These are phyloP conservation scores for Phaeosphaeriaceae sp. DNA, from an alignment of 2,329 filamentous ascomycete species.

Conservation along the genomic window DNA sequence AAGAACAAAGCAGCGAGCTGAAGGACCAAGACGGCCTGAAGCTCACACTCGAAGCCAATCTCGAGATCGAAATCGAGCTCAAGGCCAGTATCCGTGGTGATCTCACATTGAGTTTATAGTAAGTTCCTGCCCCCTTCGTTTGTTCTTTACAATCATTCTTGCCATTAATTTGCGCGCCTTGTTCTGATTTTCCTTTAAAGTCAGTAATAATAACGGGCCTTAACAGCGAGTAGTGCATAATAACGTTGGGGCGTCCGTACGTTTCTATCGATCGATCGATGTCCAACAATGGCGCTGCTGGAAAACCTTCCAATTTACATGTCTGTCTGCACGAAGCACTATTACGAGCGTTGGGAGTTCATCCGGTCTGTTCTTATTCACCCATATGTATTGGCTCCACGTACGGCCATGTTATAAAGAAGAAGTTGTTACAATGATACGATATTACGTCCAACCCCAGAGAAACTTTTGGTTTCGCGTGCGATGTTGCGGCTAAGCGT, in stretches of 20 bases:
- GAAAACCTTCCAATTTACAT: not conserved
- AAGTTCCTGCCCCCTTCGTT: constrained; percentile 51
- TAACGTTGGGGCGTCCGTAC: constrained; percentile 8
- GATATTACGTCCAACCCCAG: constrained; percentile 1
- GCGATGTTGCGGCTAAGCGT: not conserved
- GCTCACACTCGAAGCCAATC: constrained; percentile 76
- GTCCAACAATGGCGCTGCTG: constrained; percentile 4
- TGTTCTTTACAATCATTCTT: constrained; percentile 16
- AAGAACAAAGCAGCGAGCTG: constrained; percentile 53
- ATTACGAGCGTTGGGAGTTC: constrained; percentile 11
- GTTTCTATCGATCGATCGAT: constrained; percentile 3
- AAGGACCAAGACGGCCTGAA: constrained; percentile 72
- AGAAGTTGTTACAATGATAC: constrained; percentile 2
- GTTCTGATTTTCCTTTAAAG: constrained; percentile 4
- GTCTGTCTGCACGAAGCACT: constrained; percentile 10
- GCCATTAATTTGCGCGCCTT: constrained; percentile 10
- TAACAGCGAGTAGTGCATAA: constrained; percentile 35
- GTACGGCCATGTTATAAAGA: not conserved
- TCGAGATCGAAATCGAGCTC: constrained; percentile 84
- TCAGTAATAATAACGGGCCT: constrained; percentile 25
- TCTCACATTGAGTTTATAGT: constrained; percentile 79
- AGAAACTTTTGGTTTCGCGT: not conserved
- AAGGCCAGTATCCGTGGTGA: constrained; percentile 89
- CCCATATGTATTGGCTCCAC: constrained; percentile 5
- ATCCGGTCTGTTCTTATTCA: constrained; percentile 3